phyloP scores from a whole-genome alignment of 176 grass and related monocot species.

The bread wheat (Triticum aestivum) region IWGSC_CS_RefSeq_v2.1 NC_057804.1:565717535-565718034 shows the following conservation, averaged over 20 bases:
- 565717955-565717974: constrained; percentile 74
- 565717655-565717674: constrained; percentile 74
- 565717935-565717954: constrained; percentile 71
- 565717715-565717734: background rate
- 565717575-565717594: constrained; percentile 57
- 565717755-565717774: background rate
- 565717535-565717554: no score
- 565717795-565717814: background rate
- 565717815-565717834: constrained; percentile 91
- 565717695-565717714: background rate
- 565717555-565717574: no score
- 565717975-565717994: constrained; percentile 24
- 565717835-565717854: constrained; percentile 74
- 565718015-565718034: constrained; percentile 87
- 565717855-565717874: constrained; percentile 80
- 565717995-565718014: constrained; percentile 31
- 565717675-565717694: constrained; percentile 89
- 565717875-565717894: constrained; percentile 64
- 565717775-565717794: background rate
- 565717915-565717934: constrained; percentile 5
- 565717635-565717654: constrained; percentile 85
- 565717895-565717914: constrained; percentile 8
- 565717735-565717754: background rate
- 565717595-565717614: constrained; percentile 95
- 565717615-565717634: constrained; percentile 77